Percentiles rank a stretch among this genome's conserved stretches.
Evolutionary conservation across 306 rosid genomes (phyloP).

Genomic region (Betula pendula): DNA sequence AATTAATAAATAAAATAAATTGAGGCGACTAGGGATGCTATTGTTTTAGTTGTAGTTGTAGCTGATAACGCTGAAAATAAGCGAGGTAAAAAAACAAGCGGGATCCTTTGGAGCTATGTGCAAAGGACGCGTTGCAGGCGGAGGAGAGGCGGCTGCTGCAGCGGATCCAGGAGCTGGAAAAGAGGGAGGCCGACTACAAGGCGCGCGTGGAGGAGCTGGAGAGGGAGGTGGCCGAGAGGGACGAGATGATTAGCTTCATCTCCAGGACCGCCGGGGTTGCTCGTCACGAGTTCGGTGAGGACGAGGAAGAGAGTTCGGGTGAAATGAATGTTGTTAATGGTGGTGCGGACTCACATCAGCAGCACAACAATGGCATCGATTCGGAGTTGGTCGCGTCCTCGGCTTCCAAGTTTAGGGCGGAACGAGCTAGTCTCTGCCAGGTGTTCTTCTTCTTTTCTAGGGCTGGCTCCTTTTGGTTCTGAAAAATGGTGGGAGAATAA

Average conservation of each 20-base stretch:
- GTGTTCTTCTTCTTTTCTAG: conserved; percentile 30
- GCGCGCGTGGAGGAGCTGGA: conserved; percentile 43
- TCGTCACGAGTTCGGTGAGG: conserved; percentile 24
- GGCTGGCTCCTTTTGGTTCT: too few relatives aligned
- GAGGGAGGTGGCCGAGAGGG: conserved; percentile 66
- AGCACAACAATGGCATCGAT: conserved; percentile 46
- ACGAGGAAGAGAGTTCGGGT: conserved; percentile 21
- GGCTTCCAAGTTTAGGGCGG: conserved; percentile 70
- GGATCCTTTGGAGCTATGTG: too few relatives aligned
- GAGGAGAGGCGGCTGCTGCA: conserved; percentile 72
- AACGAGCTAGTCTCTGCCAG: conserved; percentile 67
- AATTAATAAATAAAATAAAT: too few relatives aligned
- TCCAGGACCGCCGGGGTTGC: conserved; percentile 31
- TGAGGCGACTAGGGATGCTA: too few relatives aligned
- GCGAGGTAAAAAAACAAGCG: too few relatives aligned
- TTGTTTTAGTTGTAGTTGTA: too few relatives aligned
- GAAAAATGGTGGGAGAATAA: too few relatives aligned
- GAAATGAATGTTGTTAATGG: conserved; percentile 36
- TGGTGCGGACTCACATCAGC: conserved; percentile 9
- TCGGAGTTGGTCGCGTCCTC: conserved; percentile 65
- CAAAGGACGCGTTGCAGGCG: conserved; percentile 62
- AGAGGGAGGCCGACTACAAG: conserved; percentile 33
- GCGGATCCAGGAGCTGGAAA: conserved; percentile 61
- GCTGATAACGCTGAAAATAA: too few relatives aligned
- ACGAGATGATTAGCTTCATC: conserved; percentile 68